Evolutionary conservation across 2,329 filamentous ascomycete species (phyloP).

Genomic region (Stachybotrys elegans): DNA sequence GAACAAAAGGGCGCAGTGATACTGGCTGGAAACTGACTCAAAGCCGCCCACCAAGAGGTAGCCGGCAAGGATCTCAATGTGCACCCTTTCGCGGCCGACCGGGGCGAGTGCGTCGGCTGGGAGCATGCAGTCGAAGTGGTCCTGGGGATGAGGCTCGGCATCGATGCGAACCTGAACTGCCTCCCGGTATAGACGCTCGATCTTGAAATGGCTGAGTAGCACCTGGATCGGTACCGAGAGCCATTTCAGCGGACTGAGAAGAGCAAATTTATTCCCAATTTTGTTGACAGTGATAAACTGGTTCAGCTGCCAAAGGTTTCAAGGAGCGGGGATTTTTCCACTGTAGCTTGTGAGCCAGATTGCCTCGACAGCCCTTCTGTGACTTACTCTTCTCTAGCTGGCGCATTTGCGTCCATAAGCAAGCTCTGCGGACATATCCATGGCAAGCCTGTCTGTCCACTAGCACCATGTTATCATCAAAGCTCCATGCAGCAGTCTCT

Average conservation of each 20-base stretch:
- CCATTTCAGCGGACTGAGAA: not conserved
- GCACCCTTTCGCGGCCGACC: not conserved
- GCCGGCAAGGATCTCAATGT: constrained; percentile 1
- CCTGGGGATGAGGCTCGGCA: not conserved
- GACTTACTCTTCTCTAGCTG: not conserved
- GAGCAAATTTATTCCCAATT: constrained; percentile 1
- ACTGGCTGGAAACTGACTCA: not conserved
- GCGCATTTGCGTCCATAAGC: constrained; percentile 2
- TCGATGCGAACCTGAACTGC: not conserved
- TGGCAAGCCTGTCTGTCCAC: constrained; percentile 1
- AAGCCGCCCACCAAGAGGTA: constrained; percentile 1
- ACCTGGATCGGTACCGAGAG: not conserved
- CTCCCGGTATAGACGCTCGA: not conserved
- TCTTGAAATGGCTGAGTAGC: not conserved
- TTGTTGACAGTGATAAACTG: not conserved
- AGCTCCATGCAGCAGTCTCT: not conserved
- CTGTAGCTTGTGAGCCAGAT: not conserved
- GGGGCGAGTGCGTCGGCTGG: not conserved
- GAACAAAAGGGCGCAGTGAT: not conserved
- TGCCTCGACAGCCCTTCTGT: not conserved
- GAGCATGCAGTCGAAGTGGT: constrained; percentile 1
- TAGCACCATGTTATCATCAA: not conserved
- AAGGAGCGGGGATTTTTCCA: not conserved
- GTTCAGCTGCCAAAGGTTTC: constrained; percentile 1
- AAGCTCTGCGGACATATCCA: constrained; percentile 2